Evolutionary conservation across 2,329 filamentous ascomycete species (phyloP).

Genomic region (Colletotrichum limetticola): DNA sequence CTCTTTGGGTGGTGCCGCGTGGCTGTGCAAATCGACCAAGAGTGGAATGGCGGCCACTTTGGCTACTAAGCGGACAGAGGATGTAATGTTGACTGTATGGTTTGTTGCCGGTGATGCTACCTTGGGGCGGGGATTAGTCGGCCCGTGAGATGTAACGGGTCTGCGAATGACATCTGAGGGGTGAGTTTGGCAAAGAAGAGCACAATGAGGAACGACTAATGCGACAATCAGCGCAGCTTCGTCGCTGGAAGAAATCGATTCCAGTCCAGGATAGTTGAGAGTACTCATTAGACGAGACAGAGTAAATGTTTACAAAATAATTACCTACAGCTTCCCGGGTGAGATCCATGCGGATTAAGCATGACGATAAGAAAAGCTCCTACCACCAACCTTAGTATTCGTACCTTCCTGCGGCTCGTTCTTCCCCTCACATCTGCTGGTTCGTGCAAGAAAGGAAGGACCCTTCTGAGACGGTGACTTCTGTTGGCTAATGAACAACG

Average conservation of each 20-base stretch:
- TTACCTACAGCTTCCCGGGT: not conserved
- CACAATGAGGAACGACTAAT: not conserved
- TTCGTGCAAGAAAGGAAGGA: not conserved
- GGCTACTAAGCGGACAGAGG: not conserved
- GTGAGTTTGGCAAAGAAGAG: not conserved
- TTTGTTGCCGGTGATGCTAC: not conserved
- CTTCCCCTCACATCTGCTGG: not conserved
- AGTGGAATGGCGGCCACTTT: constrained; percentile 23
- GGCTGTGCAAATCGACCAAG: constrained; percentile 27
- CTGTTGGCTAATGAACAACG: not conserved
- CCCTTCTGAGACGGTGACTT: not conserved
- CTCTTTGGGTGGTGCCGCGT: constrained; percentile 19
- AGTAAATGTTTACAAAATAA: constrained; percentile 1
- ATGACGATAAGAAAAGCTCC: constrained; percentile 12
- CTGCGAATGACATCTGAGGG: not conserved
- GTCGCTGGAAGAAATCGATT: not conserved
- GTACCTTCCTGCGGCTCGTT: not conserved
- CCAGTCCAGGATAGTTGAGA: too few relatives aligned
- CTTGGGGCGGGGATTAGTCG: constrained; percentile 28
- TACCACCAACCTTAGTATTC: not conserved
- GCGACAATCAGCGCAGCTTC: not conserved
- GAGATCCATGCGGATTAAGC: not conserved
- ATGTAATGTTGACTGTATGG: not conserved
- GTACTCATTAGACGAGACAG: not conserved
- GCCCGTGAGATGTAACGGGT: not conserved